Base-by-base conservation (phyloP, 805 yeast species). In the Wickerhamomyces queroliae region DNA sequence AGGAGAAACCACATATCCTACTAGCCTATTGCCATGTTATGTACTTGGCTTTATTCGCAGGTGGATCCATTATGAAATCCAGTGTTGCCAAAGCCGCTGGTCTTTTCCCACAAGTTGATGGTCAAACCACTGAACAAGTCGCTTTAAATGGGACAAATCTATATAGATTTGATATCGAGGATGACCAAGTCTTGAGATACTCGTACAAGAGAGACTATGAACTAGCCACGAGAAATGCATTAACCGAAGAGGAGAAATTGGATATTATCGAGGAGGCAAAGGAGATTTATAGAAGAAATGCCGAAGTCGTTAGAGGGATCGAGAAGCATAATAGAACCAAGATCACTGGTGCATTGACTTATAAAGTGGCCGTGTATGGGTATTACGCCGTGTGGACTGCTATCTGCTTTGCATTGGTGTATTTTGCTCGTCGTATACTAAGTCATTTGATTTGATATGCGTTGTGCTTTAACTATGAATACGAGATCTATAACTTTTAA, bases 11-110 rank as follows among this genome's bases (percentile, higher is more conserved):
- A 7, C 76, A 83, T 49, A 60, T 84, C 17, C 60, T 86, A 27
- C 66, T 86, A 35, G 93, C 95, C 5, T 86, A 86, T 59, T 76
- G 87, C 66, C 95, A 86, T 57, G 93, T 84, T 35, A 72, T 86
- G 77, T 86, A 86, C 61, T 64, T 86, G 54, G 95, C 93, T 0
- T 70, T 86, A 37, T 86, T 86, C 64, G 95, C 95, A 2, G 95
- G 95, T 37, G 95, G 95, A 15, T 69, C 80, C 46, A 68, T 86
- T 25, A 71, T 87, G 76, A 66, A 81, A 43, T 78, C 89, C 0
- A 74, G 79, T 15, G 61, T 86, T 22, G 67, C 80, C 37, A 76
- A 72, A 52, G 80, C 88, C 19, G 64, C 81, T 6, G 86, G 89
- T 2, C 61, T 85, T 40, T 83, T 84, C 70, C 95, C 95, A 9